Conservation (phyloP, 176 grass and related monocot species). For the Dactylis glomerata region DNA sequence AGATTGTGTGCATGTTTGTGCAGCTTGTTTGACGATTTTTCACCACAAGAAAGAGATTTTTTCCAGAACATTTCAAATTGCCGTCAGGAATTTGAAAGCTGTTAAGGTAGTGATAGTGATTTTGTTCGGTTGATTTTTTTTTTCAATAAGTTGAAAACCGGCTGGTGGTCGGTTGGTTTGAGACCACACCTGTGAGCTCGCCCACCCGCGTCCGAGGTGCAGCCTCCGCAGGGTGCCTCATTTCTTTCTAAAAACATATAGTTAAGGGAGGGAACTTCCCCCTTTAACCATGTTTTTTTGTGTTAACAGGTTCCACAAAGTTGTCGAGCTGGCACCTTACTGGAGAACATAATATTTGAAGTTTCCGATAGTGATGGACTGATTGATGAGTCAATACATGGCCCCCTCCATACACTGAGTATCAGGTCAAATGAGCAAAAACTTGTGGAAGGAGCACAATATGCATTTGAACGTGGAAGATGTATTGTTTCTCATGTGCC, state of each 20-base stretch:
- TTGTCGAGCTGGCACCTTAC: neutral
- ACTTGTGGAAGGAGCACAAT: slow-evolving; percentile 26
- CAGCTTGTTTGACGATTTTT: slow-evolving; percentile 23
- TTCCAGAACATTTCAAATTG: slow-evolving; percentile 16
- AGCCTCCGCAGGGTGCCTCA: no score
- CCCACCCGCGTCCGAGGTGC: no score
- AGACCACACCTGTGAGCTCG: no score
- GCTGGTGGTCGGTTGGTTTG: no score
- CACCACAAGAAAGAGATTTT: slow-evolving; percentile 21
- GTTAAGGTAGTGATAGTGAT: slow-evolving; percentile 14
- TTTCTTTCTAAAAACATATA: no score
- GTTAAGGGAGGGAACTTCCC: no score
- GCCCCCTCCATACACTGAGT: slow-evolving; percentile 25
- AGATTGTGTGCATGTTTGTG: neutral
- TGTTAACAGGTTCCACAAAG: slow-evolving; percentile 35
- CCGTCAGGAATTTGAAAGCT: slow-evolving; percentile 25
- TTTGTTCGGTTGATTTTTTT: neutral
- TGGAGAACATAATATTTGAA: slow-evolving; percentile 35
- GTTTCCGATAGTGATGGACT: slow-evolving; percentile 14
- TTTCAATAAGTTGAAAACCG: no score
- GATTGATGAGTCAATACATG: slow-evolving; percentile 35
- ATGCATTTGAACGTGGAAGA: slow-evolving; percentile 35
- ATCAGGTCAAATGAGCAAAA: slow-evolving; percentile 18
- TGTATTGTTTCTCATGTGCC: slow-evolving; percentile 28
- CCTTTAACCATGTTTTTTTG: no score